phyloP scores from a whole-genome alignment of 352 stramenopile genomes.

The Pythium sp. region DNA sequence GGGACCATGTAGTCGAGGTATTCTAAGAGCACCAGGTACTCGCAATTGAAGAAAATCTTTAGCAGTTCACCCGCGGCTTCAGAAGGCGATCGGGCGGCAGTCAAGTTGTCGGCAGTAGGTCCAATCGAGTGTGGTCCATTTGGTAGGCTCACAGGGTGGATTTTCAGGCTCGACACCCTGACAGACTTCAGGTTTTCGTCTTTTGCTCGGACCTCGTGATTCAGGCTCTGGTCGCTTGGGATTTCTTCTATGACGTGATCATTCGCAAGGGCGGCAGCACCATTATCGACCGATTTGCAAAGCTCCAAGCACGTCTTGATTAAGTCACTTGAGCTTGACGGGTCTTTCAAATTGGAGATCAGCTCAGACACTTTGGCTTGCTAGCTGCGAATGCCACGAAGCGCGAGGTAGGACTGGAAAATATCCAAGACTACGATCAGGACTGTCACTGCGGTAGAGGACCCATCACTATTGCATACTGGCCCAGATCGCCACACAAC shows the following conservation, averaged over 20 bases:
- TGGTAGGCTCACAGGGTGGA: not conserved
- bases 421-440: not conserved
- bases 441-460: not conserved
- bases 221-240: too few relatives aligned
- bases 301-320: not conserved
- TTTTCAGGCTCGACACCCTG: too few relatives aligned
- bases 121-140: not conserved
- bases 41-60: not conserved
- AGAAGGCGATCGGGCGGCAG: not conserved
- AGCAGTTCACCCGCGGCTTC: not conserved
- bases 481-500: too few relatives aligned
- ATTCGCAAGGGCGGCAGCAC: too few relatives aligned
- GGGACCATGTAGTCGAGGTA: constrained; percentile 24
- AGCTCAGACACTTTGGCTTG: not conserved
- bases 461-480: not conserved
- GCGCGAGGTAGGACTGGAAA: not conserved
- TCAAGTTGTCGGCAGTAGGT: not conserved
- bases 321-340: not conserved
- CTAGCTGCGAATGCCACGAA: not conserved
- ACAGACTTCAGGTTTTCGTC: too few relatives aligned
- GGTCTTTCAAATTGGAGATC: not conserved
- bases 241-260: too few relatives aligned
- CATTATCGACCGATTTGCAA: not conserved
- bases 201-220: too few relatives aligned
- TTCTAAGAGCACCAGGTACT: constrained; percentile 25